Conservation (phyloP, 176 grass and related monocot species). For the Triticum urartu region DNA sequence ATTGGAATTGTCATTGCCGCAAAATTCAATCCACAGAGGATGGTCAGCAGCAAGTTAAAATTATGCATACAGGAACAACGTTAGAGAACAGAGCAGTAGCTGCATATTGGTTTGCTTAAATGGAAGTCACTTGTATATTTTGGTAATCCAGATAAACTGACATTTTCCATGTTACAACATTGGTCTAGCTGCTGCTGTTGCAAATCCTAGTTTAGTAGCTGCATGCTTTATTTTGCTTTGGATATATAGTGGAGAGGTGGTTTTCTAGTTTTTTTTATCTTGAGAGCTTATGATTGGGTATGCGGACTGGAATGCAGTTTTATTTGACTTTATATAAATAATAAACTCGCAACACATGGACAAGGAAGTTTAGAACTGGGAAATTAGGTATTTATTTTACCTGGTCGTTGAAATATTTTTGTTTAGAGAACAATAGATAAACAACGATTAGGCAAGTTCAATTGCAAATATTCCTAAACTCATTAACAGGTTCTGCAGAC, state of each 20-base stretch:
- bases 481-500: constrained; percentile 1
- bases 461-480: background rate
- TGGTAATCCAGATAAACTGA: background rate
- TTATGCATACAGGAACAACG: background rate
- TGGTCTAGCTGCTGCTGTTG: background rate
- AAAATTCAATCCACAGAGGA: background rate
- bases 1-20: background rate
- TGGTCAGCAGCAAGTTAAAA: background rate
- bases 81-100: background rate
- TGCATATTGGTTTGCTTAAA: background rate
- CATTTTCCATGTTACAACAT: background rate
- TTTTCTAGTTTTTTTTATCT: background rate
- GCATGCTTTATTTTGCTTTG: background rate
- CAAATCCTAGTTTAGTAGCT: background rate
- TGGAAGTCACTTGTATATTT: background rate
- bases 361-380: background rate
- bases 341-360: constrained; percentile 6
- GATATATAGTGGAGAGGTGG: background rate
- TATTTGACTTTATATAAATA: constrained; percentile 13
- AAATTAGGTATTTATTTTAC: background rate
- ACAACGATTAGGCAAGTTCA: background rate
- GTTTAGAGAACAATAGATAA: background rate
- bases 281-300: background rate
- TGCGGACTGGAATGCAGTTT: background rate
- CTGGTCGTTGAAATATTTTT: background rate